These are phyloP conservation scores for Lepiota subincarnata DNA, from an alignment of 768 basidiomycete genomes.

Conservation along the genomic window DNA sequence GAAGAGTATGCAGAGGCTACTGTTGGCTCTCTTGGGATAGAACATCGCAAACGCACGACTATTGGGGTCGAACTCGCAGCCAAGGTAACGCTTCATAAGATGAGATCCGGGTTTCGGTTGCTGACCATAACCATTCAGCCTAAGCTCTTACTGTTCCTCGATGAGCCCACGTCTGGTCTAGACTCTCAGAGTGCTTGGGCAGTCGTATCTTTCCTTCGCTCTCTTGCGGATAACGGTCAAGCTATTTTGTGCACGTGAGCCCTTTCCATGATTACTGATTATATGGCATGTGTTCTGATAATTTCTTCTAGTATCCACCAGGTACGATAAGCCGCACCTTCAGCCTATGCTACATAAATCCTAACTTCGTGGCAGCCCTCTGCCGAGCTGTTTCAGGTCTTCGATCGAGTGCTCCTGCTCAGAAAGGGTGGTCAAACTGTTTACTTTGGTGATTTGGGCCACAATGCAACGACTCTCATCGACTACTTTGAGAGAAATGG, in stretches of 20 bases:
- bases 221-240: slow-evolving; percentile 77
- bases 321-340: slow-evolving; percentile 77
- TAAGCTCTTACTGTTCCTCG: slow-evolving; percentile 77
- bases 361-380: neutral
- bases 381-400: slow-evolving; percentile 32
- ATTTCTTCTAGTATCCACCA: slow-evolving; percentile 36
- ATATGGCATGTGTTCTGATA: neutral
- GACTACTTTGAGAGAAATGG: slow-evolving; percentile 75
- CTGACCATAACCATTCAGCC: slow-evolving; percentile 42
- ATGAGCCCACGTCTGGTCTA: slow-evolving; percentile 87
- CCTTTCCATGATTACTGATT: neutral
- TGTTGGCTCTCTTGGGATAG: slow-evolving; percentile 62
- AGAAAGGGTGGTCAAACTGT: slow-evolving; percentile 75
- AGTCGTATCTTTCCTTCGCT: slow-evolving; percentile 69
- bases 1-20: slow-evolving; percentile 59
- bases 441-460: slow-evolving; percentile 71
- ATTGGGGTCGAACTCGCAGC: slow-evolving; percentile 89
- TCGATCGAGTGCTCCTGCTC: slow-evolving; percentile 74
- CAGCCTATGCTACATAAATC: slow-evolving; percentile 3
- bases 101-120: neutral
- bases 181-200: slow-evolving; percentile 89
- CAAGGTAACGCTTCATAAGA: slow-evolving; percentile 44
- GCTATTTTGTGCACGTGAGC: slow-evolving; percentile 83
- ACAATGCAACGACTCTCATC: slow-evolving; percentile 58
- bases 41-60: slow-evolving; percentile 77